Evolutionary conservation across 805 yeast genomes (phyloP).

Genomic region (Zygoascus ofunaensis): DNA sequence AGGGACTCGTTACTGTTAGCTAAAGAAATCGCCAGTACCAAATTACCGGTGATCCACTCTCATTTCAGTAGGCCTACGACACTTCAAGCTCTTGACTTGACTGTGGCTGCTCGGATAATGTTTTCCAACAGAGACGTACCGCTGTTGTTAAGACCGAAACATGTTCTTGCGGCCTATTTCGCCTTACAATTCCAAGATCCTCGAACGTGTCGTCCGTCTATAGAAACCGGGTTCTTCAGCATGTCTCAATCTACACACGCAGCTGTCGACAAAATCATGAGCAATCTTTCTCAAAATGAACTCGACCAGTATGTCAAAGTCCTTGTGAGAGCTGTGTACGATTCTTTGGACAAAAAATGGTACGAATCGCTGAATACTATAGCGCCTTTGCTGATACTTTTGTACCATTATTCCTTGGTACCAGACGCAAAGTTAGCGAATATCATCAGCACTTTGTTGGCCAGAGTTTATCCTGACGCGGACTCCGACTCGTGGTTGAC

Average conservation of each 20-base stretch:
- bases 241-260: not conserved
- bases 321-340: not conserved
- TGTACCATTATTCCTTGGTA: constrained; percentile 8
- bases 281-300: constrained; percentile 4
- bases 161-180: constrained; percentile 1
- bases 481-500: constrained; percentile 17
- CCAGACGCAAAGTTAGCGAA: constrained; percentile 13
- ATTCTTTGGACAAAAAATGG: not conserved
- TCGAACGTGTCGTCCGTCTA: not conserved
- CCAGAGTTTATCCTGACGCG: constrained; percentile 12
- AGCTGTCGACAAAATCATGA: constrained; percentile 3
- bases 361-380: not conserved
- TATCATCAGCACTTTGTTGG: constrained; percentile 10
- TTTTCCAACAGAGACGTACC: not conserved
- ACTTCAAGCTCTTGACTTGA: not conserved
- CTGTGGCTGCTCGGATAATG: not conserved
- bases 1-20: not conserved
- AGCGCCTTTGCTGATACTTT: constrained; percentile 6
- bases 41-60: not conserved
- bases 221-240: not conserved
- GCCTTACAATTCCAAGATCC: constrained; percentile 1
- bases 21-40: not conserved
- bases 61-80: not conserved
- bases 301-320: not conserved
- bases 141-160: not conserved